Base-by-base conservation (phyloP, 2,329 filamentous ascomycete genomes). In the Talaromyces sp. region DNA sequence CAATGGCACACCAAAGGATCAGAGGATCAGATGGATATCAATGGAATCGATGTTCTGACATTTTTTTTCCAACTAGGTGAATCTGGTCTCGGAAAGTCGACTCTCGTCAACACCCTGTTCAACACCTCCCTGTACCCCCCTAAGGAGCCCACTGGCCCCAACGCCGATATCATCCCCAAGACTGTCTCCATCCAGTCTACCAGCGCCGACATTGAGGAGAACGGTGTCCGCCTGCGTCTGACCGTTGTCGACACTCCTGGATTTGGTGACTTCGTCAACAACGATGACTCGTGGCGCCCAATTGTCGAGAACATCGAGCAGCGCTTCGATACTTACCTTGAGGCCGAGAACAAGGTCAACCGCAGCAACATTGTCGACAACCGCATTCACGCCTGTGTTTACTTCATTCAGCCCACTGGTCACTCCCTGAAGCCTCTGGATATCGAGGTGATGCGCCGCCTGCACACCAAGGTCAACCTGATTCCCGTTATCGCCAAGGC, bases 311-410 rank as follows among this genome's bases (percentile, higher is more conserved):
- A 97, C 83, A 97, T 99, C 70, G 94, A 99, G 83, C 91, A 96
- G 83, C 90, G 94, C 65, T 99, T 94, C 71, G 94, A 99, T 77
- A 92, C 94, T 49, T 99, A 97, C 77, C 84, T 99, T 55, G 94
- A 99, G 77, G 93, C 94, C 41, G 94, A 99, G 85, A 99, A 99
- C 86, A 99, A 97, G 86, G 91, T 99, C 75, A 99, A 99, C 83
- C 91, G 94, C 69, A 96, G 97, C 87, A 99, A 99, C 84, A 97
- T 97, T 75, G 89, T 99, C 59, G 94, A 99, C 80, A 99, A 97
- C 84, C 90, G 94, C 68, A 95, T 99, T 60, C 94, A 99, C 70
- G 94, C 94, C 51, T 97, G 95, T 70, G 94, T 99, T 59, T 99
- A 97, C 86, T 99, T 99, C 82, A 97, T 99, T 69, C 93, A 99